phyloP scores from a whole-genome alignment of 2,329 filamentous ascomycete genomes.

The Cucurbitaria berberidis region DNA sequence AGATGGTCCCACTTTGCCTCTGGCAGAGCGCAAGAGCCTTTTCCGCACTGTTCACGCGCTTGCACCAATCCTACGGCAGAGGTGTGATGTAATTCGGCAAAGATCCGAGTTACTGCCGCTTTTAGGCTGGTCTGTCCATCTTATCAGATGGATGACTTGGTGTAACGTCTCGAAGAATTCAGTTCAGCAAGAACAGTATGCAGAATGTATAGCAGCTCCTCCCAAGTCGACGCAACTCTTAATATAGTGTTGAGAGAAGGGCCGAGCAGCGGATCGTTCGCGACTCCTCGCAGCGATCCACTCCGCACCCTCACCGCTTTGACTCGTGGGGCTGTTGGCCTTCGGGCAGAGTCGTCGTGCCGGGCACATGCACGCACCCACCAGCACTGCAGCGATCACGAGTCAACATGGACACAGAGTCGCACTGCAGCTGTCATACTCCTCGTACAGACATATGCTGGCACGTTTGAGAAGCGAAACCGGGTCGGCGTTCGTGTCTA shows the following conservation, averaged over 20 bases:
- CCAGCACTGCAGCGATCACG: slow-evolving; percentile 8
- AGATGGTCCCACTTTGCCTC: background rate
- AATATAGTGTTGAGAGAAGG: slow-evolving; percentile 1
- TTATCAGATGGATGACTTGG: slow-evolving; percentile 12
- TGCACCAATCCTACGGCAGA: background rate
- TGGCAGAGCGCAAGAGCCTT: slow-evolving; percentile 1
- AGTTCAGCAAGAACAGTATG: background rate
- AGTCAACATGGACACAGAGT: background rate
- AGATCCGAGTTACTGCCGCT: background rate
- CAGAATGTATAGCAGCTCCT: background rate
- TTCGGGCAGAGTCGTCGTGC: slow-evolving; percentile 10
- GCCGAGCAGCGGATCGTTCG: slow-evolving; percentile 9
- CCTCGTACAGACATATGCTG: background rate
- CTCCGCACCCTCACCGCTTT: slow-evolving; percentile 25
- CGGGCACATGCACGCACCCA: slow-evolving; percentile 13
- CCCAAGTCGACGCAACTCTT: background rate
- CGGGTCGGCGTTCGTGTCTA: background rate
- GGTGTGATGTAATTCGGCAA: slow-evolving; percentile 15
- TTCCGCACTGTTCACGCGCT: slow-evolving; percentile 2
- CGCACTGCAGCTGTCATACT: background rate
- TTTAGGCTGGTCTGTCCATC: slow-evolving; percentile 3
- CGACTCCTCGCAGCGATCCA: slow-evolving; percentile 9
- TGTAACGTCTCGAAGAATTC: background rate
- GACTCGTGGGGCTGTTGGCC: slow-evolving; percentile 15
- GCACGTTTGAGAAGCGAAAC: background rate